Conservation (phyloP, 306 rosid genomes). For the Acacia melanoxylon region DNA sequence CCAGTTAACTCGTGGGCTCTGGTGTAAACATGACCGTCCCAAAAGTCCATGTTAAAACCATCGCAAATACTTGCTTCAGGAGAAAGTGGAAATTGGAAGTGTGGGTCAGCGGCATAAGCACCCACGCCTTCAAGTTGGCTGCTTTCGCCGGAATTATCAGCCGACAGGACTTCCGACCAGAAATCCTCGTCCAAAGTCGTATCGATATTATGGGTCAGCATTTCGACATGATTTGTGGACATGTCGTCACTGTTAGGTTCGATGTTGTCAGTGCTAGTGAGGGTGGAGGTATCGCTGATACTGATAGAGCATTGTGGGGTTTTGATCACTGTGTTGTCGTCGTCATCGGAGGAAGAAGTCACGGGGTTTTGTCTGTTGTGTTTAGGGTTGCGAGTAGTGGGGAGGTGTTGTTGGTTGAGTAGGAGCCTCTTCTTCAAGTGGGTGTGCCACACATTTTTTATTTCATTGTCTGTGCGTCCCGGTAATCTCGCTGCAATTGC, state of each 20-base stretch:
- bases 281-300: slow-evolving; percentile 39
- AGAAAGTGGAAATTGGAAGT: slow-evolving; percentile 26
- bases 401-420: slow-evolving; percentile 11
- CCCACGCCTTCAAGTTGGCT: not conserved
- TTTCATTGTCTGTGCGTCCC: slow-evolving; percentile 84
- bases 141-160: slow-evolving; percentile 15
- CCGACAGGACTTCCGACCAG: slow-evolving; percentile 59
- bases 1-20: slow-evolving; percentile 39
- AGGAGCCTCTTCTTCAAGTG: slow-evolving; percentile 61
- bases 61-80: slow-evolving; percentile 13
- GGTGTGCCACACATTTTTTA: slow-evolving; percentile 87
- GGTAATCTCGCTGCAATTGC: slow-evolving; percentile 79
- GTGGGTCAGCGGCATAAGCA: not conserved
- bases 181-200: slow-evolving; percentile 46
- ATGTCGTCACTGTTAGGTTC: not conserved
- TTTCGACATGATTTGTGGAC: not conserved
- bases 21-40: slow-evolving; percentile 48
- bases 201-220: not conserved
- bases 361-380: not conserved
- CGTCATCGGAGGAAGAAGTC: not conserved
- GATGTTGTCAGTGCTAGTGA: not conserved
- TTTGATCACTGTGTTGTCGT: not conserved
- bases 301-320: slow-evolving; percentile 40
- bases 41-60: slow-evolving; percentile 43
- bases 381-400: slow-evolving; percentile 14